These are phyloP conservation scores for Umbelopsis sp. DNA, from an alignment of 192 early-diverging fungal genomes.

Conservation along the genomic window DNA sequence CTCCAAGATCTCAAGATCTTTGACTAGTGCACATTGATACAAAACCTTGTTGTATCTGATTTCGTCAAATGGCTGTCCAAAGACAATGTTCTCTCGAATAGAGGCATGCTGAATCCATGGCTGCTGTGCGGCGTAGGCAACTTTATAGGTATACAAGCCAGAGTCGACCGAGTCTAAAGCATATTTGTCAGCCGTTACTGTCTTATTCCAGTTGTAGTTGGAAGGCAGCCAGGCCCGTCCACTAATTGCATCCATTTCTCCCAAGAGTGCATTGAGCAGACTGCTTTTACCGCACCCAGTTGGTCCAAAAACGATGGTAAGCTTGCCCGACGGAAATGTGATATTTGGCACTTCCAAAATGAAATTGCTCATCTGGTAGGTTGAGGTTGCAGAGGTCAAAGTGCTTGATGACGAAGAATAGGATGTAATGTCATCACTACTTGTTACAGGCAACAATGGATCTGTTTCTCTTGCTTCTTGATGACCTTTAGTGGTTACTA, in stretches of 20 bases:
- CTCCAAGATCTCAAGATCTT: conserved; percentile 64
- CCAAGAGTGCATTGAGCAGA: conserved; percentile 52
- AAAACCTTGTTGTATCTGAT: conserved; percentile 70
- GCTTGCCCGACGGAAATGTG: conserved; percentile 49
- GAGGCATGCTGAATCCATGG: conserved; percentile 65
- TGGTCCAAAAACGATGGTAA: conserved; percentile 64
- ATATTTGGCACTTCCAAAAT: conserved; percentile 41
- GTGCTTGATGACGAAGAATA: conserved; percentile 14
- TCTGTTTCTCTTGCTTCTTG: conserved; percentile 1
- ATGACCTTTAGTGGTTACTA: neutral
- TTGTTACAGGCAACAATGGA: conserved; percentile 2
- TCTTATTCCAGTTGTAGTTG: conserved; percentile 26
- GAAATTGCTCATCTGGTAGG: conserved; percentile 17
- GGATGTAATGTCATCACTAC: neutral
- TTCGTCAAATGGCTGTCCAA: conserved; percentile 55
- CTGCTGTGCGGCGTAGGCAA: conserved; percentile 53
- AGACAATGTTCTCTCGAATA: conserved; percentile 75
- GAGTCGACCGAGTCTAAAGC: conserved; percentile 22
- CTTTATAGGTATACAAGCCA: conserved; percentile 25
- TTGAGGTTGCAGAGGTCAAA: neutral
- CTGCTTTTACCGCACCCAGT: conserved; percentile 74
- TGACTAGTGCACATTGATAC: conserved; percentile 67
- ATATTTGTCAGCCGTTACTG: conserved; percentile 19
- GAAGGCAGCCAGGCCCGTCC: conserved; percentile 41
- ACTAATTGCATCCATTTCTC: conserved; percentile 51